These are phyloP conservation scores for Amaranthus palmeri DNA, from an alignment of 148 eudicot species.

Conservation along the genomic window DNA sequence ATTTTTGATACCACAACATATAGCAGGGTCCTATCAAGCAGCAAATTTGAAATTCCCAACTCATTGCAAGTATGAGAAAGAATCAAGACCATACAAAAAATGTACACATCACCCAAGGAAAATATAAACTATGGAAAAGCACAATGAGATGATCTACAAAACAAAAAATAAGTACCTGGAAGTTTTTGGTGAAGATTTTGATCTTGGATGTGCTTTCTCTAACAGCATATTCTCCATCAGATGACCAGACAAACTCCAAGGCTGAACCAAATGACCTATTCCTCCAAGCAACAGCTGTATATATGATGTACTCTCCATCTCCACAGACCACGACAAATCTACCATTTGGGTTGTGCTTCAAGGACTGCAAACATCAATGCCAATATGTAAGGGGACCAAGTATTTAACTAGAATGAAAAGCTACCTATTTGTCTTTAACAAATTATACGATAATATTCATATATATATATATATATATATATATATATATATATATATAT, in stretches of 20 bases:
- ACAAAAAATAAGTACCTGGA: constrained; percentile 53
- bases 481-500: too few relatives aligned
- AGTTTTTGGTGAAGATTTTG: constrained; percentile 78
- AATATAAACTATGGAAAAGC: neutral
- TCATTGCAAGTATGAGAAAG: neutral
- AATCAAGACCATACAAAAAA: neutral
- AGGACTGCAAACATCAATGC: constrained; percentile 43
- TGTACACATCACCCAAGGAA: neutral
- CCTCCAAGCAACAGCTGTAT: constrained; percentile 95
- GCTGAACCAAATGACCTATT: constrained; percentile 93
- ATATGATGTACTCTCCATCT: constrained; percentile 89
- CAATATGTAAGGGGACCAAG: neutral
- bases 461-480: too few relatives aligned
- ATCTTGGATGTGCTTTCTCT: constrained; percentile 98
- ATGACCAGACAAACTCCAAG: constrained; percentile 94
- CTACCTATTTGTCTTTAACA: too few relatives aligned
- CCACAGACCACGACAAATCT: constrained; percentile 98
- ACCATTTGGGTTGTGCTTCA: constrained; percentile 97
- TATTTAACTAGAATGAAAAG: neutral
- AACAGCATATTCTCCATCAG: constrained; percentile 94
- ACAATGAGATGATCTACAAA: neutral
- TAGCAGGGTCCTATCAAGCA: neutral
- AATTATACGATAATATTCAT: too few relatives aligned
- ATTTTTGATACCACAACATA: neutral
- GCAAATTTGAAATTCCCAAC: neutral